phyloP scores from a whole-genome alignment of 345 rosid species.

The Eucalyptus victrix region DNA sequence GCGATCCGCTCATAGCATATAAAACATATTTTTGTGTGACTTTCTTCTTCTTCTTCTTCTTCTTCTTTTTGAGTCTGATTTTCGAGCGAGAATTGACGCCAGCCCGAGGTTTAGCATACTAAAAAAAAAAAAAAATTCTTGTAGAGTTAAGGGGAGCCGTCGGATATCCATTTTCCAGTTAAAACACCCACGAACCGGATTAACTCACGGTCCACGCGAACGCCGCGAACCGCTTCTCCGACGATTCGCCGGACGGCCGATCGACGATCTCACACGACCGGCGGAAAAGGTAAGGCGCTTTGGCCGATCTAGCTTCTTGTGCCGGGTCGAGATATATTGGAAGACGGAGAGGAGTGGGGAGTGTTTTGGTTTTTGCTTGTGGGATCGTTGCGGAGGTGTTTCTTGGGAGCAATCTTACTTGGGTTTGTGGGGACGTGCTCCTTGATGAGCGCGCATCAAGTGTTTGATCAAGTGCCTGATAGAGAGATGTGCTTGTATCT shows the following conservation, averaged over 20 bases:
- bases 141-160: no score
- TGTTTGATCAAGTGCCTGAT: background rate
- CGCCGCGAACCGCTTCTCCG: background rate
- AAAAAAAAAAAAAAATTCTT: no score
- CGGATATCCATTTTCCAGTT: background rate
- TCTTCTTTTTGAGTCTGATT: no score
- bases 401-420: background rate
- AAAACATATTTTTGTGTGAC: no score
- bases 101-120: background rate
- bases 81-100: background rate
- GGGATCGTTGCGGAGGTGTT: background rate
- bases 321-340: background rate
- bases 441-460: background rate
- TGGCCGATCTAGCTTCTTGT: background rate
- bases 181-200: background rate
- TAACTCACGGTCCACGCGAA: background rate
- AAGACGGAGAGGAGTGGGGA: background rate
- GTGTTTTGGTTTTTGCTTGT: background rate
- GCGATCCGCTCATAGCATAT: no score
- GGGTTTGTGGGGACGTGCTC: background rate
- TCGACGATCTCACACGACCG: background rate
- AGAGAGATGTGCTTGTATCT: background rate
- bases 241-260: background rate
- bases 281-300: background rate
- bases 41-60: no score